Evolutionary conservation across 2,329 filamentous ascomycete genomes (phyloP), one percentile per base, ranked within the genome.

Genomic region (Phialemoniopsis sp.): DNA sequence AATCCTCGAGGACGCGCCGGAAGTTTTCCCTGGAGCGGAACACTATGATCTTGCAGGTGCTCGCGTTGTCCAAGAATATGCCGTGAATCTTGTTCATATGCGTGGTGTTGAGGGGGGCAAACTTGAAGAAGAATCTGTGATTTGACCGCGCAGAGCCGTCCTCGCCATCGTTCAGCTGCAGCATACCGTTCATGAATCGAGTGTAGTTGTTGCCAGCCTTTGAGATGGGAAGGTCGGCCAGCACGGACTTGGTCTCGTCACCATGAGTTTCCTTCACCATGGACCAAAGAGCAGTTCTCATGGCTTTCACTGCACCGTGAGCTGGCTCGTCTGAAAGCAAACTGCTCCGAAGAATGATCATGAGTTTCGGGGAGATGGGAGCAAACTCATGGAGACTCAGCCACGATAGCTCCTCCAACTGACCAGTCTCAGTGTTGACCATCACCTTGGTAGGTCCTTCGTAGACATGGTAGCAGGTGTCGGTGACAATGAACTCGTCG

Each of bases 21-120:
- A 57, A 55, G 13, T 12, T 40, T 3, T 43, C 34, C 13, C 29
- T 32, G 4, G 48, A 47, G n/a, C 42, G 37, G 31, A 57, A 60
- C n/a, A 60, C 48, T 14, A 58, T 44, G 29, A 44, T 53, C 4
- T 46, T 46, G 39, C 50, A 54, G 8, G 8, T 13, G 6, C 38
- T 33, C 4, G 41, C 39, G 12, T 59, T 52, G 36, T 62, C 54
- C 3, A 62, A 42, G 1, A 60, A 26, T 13, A 58, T 50, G 8
- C 32, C 36, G 40, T 61, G 62, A 40, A 62, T 59, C 4, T 32
- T 55, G 37, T 60, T 38, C 29, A 56, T 51, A 31, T 61, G 53
- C 3, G 51, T 37, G 5, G 34, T 43, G 1, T 32, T 31, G 29
- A 59, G 38, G 8, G 49, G 45, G 35, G 59, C 60, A 41, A 56